Percentiles rank a stretch among this genome's conserved stretches.
These are phyloP conservation scores for Viridothelium virens DNA, from an alignment of 495 filamentous ascomycete species.

Conservation along the genomic window DNA sequence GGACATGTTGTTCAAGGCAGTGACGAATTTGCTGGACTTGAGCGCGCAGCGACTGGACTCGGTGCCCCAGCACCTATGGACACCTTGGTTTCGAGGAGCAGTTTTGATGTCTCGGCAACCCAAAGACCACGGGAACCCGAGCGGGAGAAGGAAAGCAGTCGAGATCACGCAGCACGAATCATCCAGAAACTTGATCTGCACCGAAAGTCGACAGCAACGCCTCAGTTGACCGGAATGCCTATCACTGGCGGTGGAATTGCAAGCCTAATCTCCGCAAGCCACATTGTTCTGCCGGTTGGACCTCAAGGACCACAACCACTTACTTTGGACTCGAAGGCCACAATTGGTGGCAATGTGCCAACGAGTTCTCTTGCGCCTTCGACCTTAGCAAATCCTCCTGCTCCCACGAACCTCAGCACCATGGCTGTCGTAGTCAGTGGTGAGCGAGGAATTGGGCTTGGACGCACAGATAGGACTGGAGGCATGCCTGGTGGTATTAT, in stretches of 20 bases:
- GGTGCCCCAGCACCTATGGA: conserved; percentile 54
- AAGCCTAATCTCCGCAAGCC: conserved; percentile 77
- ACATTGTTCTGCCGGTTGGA: conserved; percentile 57
- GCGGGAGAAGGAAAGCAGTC: conserved; percentile 42
- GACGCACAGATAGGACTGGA: conserved; percentile 53
- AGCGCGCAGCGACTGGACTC: conserved; percentile 48
- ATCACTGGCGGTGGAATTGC: conserved; percentile 62
- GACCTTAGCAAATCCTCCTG: conserved; percentile 77
- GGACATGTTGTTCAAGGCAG: conserved; percentile 51
- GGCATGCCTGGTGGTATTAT: conserved; percentile 74
- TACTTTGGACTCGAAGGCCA: conserved; percentile 35
- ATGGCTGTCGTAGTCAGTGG: conserved; percentile 73
- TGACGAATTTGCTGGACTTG: conserved; percentile 47
- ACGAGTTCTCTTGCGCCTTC: conserved; percentile 66
- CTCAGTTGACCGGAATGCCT: conserved; percentile 26
- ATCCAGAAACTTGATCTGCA: conserved; percentile 90
- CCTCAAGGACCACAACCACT: conserved; percentile 32
- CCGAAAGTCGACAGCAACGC: conserved; percentile 58
- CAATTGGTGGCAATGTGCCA: conserved; percentile 38
- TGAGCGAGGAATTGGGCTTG: conserved; percentile 58
- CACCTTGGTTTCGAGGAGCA: conserved; percentile 49
- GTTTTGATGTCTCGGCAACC: conserved; percentile 57
- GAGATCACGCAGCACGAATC: conserved; percentile 76
- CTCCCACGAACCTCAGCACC: conserved; percentile 80
- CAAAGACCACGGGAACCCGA: conserved; percentile 34